These are phyloP conservation scores for Cetraspora pellucida DNA, from an alignment of 192 early-diverging fungal species.

Conservation along the genomic window DNA sequence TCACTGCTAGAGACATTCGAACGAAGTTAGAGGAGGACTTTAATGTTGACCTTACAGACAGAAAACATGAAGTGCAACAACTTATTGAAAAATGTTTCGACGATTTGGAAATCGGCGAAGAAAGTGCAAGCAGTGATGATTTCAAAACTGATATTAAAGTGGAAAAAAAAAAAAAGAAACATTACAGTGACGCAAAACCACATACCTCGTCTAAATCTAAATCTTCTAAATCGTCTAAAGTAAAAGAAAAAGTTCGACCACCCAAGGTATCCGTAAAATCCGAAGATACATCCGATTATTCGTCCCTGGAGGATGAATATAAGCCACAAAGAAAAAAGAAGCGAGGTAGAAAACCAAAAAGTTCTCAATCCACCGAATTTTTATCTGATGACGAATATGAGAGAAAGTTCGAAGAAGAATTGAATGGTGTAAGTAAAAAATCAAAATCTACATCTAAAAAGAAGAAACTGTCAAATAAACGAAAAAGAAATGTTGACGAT, in stretches of 20 bases:
- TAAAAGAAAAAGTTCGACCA: conserved; percentile 20
- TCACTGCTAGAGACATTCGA: conserved; percentile 17
- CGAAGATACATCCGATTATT: not conserved
- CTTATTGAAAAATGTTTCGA: conserved; percentile 27
- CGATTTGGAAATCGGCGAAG: conserved; percentile 1
- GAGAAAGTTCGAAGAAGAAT: conserved; percentile 18
- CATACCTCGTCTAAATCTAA: too few species aligned
- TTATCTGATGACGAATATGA: conserved; percentile 8
- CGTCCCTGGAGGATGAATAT: conserved; percentile 22
- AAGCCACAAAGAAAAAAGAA: conserved; percentile 16
- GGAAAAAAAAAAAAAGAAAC: conserved; percentile 9
- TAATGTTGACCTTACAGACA: conserved; percentile 12
- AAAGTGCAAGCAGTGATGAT: not conserved
- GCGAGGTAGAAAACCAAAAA: conserved; percentile 26
- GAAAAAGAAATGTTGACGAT: conserved; percentile 13
- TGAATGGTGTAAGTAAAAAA: conserved; percentile 23
- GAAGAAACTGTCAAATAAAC: conserved; percentile 8
- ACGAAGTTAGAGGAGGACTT: not conserved
- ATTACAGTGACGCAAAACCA: not conserved
- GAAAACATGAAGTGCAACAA: conserved; percentile 17
- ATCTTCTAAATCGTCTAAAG: not conserved
- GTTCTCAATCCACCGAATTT: not conserved
- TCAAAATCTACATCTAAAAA: not conserved
- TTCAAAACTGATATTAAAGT: not conserved
- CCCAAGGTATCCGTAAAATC: not conserved